A percentile compares a stretch with the other conserved stretches of the same genome.
These are phyloP conservation scores for Sphagnum magellanicum DNA, from an alignment of 228 moss, liverwort and hornwort species.

Conservation along the genomic window DNA sequence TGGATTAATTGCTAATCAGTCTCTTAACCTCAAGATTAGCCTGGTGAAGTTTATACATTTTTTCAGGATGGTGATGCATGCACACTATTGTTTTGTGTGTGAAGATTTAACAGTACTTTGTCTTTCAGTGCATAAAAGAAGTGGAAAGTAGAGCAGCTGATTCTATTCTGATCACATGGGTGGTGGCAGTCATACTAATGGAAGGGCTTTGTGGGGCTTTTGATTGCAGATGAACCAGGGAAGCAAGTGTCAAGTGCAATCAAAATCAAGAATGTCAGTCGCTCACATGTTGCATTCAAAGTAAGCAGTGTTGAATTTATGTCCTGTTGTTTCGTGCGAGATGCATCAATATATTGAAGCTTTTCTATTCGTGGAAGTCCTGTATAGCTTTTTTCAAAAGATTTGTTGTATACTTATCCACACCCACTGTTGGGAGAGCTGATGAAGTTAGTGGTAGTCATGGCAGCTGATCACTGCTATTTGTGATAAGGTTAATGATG, in stretches of 20 bases:
- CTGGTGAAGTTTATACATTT: no score
- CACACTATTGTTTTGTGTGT: not conserved
- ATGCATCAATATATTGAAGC: no score
- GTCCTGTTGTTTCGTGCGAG: not conserved
- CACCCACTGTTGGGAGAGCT: not conserved
- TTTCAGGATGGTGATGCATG: not conserved
- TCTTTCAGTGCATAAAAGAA: not conserved
- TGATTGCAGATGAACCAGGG: slow-evolving; percentile 81
- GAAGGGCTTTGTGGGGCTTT: not conserved
- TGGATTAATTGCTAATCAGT: no score
- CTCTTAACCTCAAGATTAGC: no score
- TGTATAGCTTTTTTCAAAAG: not conserved
- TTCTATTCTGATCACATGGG: not conserved
- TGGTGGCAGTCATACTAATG: not conserved
- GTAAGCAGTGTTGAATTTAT: slow-evolving; percentile 24
- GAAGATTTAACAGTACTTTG: not conserved
- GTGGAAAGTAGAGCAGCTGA: no score
- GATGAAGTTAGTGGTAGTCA: not conserved
- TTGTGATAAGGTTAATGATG: no score
- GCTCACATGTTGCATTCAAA: slow-evolving; percentile 94
- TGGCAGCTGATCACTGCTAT: no score
- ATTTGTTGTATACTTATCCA: not conserved
- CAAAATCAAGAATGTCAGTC: slow-evolving; percentile 94
- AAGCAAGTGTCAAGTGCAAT: slow-evolving; percentile 94
- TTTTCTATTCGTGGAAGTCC: not conserved